Evolutionary conservation across 2,329 filamentous ascomycete genomes (phyloP), one percentile per base, ranked within the genome.

Genomic region (Penicillium sp.): DNA sequence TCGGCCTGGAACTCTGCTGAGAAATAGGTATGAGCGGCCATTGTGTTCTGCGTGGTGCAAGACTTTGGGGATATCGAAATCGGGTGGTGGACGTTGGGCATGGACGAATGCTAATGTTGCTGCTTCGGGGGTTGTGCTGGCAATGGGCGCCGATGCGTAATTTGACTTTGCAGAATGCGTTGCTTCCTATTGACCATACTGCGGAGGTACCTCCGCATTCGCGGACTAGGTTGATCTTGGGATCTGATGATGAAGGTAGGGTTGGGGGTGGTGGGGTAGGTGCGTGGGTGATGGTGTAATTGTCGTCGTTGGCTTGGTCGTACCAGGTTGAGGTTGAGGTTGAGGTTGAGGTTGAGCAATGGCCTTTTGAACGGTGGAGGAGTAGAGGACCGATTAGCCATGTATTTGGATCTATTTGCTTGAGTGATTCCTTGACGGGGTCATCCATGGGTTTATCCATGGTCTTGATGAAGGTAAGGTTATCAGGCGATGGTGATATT

Each of bases 11-110:
- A 68, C 45, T 29, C 56, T 57, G 12, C 37, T 42, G 8, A 63
- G 31, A 27, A 68, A 54, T 1, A 67, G 52, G 16, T 60, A 67
- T 16, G 59, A 61, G 19, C 59, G 55, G 27, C 44, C 47, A 13
- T 60, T 47, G 38, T 47, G 49, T 47, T 64, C 54, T 19, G 41
- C 53, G 22, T 40, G 1, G 29, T 49, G 22, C 27, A 44, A 8
- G 9, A 40, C 22, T 3, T 12, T 44, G 8, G 46, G 40, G 2
- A 11, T 22, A 12, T 44, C 11, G 12, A 44, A 44, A 13, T 1
- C n/a, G n/a, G n/a, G n/a, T n/a, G n/a, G 4, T 11, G 41, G 34
- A 18, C 29, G 3, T 11, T 44, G 18, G 14, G 11, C 36, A 2
- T 40, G 40, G 4, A 44, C 29, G 18, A 45, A 45, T 7, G 10